phyloP scores from a whole-genome alignment of 768 basidiomycete species.

The Lactarius evosmus region DNA sequence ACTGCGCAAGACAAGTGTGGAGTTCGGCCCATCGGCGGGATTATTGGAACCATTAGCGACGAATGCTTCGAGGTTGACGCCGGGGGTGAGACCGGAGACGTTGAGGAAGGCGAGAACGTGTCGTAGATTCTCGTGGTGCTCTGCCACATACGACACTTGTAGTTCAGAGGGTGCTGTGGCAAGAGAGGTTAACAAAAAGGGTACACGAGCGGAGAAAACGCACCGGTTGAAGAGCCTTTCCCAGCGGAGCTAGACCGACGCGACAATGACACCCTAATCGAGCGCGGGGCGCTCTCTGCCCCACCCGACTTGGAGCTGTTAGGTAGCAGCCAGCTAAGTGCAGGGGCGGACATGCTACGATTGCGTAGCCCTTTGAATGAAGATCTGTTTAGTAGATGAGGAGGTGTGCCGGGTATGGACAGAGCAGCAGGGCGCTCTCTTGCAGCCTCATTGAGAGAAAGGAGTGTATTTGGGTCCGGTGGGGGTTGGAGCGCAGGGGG shows the following conservation, averaged over 20 bases:
- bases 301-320: constrained; percentile 27
- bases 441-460: constrained; percentile 42
- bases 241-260: constrained; percentile 33
- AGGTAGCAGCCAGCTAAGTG: constrained; percentile 35
- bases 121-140: constrained; percentile 83
- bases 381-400: constrained; percentile 36
- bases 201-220: constrained; percentile 5
- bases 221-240: constrained; percentile 32
- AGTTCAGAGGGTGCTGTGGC: constrained; percentile 28
- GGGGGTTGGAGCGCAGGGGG: constrained; percentile 19
- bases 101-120: constrained; percentile 75
- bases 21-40: neutral
- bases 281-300: constrained; percentile 27
- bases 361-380: constrained; percentile 31
- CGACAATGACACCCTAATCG: constrained; percentile 25
- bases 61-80: constrained; percentile 60
- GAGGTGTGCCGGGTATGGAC: constrained; percentile 32
- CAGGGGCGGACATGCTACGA: constrained; percentile 39
- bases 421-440: constrained; percentile 36
- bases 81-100: constrained; percentile 47
- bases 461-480: constrained; percentile 21
- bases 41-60: constrained; percentile 48
- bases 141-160: constrained; percentile 55
- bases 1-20: constrained; percentile 56
- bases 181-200: neutral